Evolutionary conservation across 2,329 filamentous ascomycete species (phyloP).

Genomic region (Coniochaeta ligniaria): DNA sequence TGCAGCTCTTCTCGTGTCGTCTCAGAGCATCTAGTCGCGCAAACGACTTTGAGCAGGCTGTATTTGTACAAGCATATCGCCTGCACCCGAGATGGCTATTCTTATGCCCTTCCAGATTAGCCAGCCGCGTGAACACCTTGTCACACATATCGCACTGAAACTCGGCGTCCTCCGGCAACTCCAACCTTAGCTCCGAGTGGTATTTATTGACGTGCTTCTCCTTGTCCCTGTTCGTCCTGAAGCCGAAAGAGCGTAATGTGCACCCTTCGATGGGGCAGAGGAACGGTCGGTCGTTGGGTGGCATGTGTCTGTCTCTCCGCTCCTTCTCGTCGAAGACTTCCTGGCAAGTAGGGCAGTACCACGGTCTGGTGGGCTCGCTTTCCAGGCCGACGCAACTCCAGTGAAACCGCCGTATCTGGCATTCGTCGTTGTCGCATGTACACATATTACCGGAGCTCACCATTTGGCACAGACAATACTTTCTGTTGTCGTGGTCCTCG

Average conservation of each 20-base stretch:
- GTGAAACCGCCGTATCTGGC: no score
- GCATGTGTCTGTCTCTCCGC: slow-evolving; percentile 25
- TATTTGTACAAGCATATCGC: slow-evolving; percentile 21
- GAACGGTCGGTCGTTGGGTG: slow-evolving; percentile 31
- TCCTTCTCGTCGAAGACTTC: slow-evolving; percentile 27
- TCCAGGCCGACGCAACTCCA: no score
- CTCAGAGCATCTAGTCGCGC: slow-evolving; percentile 22
- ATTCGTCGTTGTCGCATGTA: no score
- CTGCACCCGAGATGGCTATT: slow-evolving; percentile 21
- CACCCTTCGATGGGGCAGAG: slow-evolving; percentile 26
- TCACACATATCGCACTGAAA: slow-evolving; percentile 25
- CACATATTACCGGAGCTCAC: no score
- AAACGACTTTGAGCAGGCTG: slow-evolving; percentile 27
- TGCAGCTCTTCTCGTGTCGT: slow-evolving; percentile 25
- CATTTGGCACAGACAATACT: no score
- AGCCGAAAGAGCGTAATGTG: slow-evolving; percentile 26
- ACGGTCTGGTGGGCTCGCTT: no score
- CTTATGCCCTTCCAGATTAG: slow-evolving; percentile 25
- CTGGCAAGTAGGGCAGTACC: slow-evolving; percentile 25
- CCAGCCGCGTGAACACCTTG: slow-evolving; percentile 23
- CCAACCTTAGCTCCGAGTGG: slow-evolving; percentile 17
- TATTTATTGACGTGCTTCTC: slow-evolving; percentile 22
- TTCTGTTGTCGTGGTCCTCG: no score
- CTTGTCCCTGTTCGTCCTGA: slow-evolving; percentile 29
- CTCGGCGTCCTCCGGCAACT: slow-evolving; percentile 7